Evolutionary conservation across 495 filamentous ascomycete genomes (phyloP).

Genomic region (Staphylotrichum longicolle): DNA sequence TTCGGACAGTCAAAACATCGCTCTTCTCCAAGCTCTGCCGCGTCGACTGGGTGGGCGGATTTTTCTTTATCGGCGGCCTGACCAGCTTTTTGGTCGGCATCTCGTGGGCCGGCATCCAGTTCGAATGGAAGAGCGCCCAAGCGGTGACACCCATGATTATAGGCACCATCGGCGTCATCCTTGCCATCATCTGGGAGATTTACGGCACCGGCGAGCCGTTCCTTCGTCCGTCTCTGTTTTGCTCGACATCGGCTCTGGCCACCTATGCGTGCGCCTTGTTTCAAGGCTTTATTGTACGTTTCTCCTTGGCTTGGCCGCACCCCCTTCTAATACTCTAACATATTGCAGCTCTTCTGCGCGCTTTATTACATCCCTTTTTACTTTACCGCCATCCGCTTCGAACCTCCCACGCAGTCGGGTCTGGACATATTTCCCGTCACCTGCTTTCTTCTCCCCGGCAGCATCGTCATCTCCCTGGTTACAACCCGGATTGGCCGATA

Average conservation of each 20-base stretch:
- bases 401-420: constrained; percentile 54
- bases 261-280: constrained; percentile 36
- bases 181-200: constrained; percentile 41
- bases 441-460: constrained; percentile 30
- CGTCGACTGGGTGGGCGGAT: constrained; percentile 43
- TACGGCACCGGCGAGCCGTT: constrained; percentile 51
- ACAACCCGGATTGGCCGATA: constrained; percentile 52
- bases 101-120: constrained; percentile 58
- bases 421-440: constrained; percentile 34
- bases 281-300: constrained; percentile 40
- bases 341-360: constrained; percentile 32
- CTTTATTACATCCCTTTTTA: constrained; percentile 66
- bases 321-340: constrained; percentile 20
- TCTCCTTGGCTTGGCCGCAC: constrained; percentile 39
- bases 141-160: constrained; percentile 49
- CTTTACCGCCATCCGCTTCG: constrained; percentile 58
- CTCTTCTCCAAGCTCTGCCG: constrained; percentile 33
- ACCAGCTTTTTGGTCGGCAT: constrained; percentile 55
- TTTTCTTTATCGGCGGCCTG: constrained; percentile 47
- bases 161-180: constrained; percentile 35
- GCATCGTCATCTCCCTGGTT: constrained; percentile 50
- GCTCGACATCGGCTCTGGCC: constrained; percentile 35
- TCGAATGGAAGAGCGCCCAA: constrained; percentile 45
- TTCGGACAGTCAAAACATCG: constrained; percentile 34
- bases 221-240: constrained; percentile 52